Conservation (phyloP, 345 rosid species). For the Erucastrum elatum region DNA sequence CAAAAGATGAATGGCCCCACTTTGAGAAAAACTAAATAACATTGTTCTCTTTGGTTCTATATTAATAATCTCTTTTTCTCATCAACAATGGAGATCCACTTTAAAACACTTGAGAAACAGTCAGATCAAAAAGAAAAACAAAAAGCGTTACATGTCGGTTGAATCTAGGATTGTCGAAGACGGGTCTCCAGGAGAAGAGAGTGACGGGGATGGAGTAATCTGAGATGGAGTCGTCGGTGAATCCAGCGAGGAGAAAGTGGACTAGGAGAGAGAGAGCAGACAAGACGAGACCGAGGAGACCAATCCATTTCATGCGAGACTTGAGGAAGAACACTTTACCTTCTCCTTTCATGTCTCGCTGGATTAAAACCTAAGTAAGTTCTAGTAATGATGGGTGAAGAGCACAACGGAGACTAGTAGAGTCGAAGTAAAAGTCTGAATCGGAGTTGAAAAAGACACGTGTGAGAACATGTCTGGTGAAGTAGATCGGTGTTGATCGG, state of each 20-base stretch:
- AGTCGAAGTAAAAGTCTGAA: slow-evolving; percentile 9
- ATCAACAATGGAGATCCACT: slow-evolving; percentile 31
- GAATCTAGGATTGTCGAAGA: slow-evolving; percentile 63
- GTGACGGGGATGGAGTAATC: slow-evolving; percentile 87
- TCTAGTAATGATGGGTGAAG: not conserved
- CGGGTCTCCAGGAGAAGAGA: slow-evolving; percentile 95
- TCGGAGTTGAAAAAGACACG: slow-evolving; percentile 25
- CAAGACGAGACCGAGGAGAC: slow-evolving; percentile 67
- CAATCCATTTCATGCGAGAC: slow-evolving; percentile 93
- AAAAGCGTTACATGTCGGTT: slow-evolving; percentile 45
- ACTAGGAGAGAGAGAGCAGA: slow-evolving; percentile 72
- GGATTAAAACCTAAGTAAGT: not conserved
- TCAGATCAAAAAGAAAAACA: not conserved
- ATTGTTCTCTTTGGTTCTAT: not conserved
- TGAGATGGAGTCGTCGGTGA: slow-evolving; percentile 63
- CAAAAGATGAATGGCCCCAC: slow-evolving; percentile 41
- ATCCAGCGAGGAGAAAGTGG: slow-evolving; percentile 85
- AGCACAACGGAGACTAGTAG: slow-evolving; percentile 27
- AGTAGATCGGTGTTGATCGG: slow-evolving; percentile 43
- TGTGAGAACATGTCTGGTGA: slow-evolving; percentile 40
- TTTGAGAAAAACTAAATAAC: slow-evolving; percentile 8
- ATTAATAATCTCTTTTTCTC: not conserved
- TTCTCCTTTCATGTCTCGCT: slow-evolving; percentile 66
- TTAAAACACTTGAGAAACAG: not conserved
- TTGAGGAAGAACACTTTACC: slow-evolving; percentile 64